These are phyloP conservation scores for Musa beccarii DNA, from an alignment of 176 grass and related monocot genomes.

Conservation along the genomic window DNA sequence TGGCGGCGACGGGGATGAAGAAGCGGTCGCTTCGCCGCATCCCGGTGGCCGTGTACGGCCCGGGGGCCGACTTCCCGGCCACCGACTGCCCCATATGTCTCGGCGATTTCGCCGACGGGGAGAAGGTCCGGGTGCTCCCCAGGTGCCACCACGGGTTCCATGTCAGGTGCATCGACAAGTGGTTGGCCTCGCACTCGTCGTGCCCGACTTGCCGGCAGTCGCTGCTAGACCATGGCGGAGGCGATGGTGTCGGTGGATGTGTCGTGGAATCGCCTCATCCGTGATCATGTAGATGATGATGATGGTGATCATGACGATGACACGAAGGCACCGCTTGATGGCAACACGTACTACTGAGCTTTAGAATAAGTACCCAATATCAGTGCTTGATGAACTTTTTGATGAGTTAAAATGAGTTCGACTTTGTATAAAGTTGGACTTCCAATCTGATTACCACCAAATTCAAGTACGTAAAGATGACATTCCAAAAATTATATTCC, in stretches of 20 bases:
- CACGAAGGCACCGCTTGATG: too few species aligned
- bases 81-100: slow-evolving; percentile 87
- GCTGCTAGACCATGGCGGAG: slow-evolving; percentile 27
- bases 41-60: slow-evolving; percentile 56
- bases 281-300: too few species aligned
- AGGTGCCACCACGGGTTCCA: slow-evolving; percentile 76
- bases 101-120: slow-evolving; percentile 71
- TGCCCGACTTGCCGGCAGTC: slow-evolving; percentile 76
- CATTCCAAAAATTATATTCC: too few species aligned
- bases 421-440: too few species aligned
- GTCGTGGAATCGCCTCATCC: slow-evolving; percentile 4
- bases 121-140: slow-evolving; percentile 74
- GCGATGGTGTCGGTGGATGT: not conserved
- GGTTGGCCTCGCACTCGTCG: slow-evolving; percentile 63
- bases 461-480: too few species aligned
- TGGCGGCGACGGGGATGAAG: slow-evolving; percentile 32
- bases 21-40: slow-evolving; percentile 51
- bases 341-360: too few species aligned
- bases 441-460: too few species aligned
- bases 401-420: too few species aligned
- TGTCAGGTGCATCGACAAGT: slow-evolving; percentile 75
- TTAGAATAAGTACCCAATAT: too few species aligned
- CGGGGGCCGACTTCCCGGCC: slow-evolving; percentile 6
- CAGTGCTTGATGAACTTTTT: too few species aligned
- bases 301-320: too few species aligned